Conservation (phyloP, 2,329 filamentous ascomycete species). For the Fusarium euwallaceae region DNA sequence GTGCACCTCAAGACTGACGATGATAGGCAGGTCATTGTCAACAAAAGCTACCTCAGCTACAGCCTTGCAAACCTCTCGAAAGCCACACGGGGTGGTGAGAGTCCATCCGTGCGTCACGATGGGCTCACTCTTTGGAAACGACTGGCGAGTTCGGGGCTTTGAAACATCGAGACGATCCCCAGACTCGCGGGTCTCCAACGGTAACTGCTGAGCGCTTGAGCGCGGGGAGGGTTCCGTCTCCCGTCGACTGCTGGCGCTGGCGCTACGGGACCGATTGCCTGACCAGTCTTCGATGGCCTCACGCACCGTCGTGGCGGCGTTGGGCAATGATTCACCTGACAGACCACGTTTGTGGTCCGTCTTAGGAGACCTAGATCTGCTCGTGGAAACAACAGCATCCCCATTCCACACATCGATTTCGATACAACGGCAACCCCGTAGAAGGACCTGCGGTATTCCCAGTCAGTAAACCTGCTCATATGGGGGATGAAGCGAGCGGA, state of each 20-base stretch:
- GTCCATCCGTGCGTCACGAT: conserved; percentile 88
- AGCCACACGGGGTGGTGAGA: conserved; percentile 85
- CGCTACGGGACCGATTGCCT: conserved; percentile 54
- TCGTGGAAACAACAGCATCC: conserved; percentile 56
- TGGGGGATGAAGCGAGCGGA: not conserved
- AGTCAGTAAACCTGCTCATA: not conserved
- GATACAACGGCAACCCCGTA: conserved; percentile 86
- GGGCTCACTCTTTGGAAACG: conserved; percentile 71
- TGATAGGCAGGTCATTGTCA: conserved; percentile 82
- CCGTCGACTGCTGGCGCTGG: conserved; percentile 54
- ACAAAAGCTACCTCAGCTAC: conserved; percentile 85
- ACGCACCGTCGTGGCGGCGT: conserved; percentile 57
- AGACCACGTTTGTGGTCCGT: conserved; percentile 61
- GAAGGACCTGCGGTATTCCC: conserved; percentile 68
- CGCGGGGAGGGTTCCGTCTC: conserved; percentile 49
- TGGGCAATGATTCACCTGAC: conserved; percentile 62
- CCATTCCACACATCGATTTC: conserved; percentile 98
- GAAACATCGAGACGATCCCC: conserved; percentile 52
- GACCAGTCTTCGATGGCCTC: conserved; percentile 52
- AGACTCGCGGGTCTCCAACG: conserved; percentile 50
- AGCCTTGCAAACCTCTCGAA: conserved; percentile 86
- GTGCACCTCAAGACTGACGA: conserved; percentile 94
- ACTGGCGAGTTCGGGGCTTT: conserved; percentile 40
- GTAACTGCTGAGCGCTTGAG: conserved; percentile 46
- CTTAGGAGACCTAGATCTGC: conserved; percentile 55